Evolutionary conservation across 345 rosid genomes (phyloP).

Genomic region (Noccaea caerulescens): DNA sequence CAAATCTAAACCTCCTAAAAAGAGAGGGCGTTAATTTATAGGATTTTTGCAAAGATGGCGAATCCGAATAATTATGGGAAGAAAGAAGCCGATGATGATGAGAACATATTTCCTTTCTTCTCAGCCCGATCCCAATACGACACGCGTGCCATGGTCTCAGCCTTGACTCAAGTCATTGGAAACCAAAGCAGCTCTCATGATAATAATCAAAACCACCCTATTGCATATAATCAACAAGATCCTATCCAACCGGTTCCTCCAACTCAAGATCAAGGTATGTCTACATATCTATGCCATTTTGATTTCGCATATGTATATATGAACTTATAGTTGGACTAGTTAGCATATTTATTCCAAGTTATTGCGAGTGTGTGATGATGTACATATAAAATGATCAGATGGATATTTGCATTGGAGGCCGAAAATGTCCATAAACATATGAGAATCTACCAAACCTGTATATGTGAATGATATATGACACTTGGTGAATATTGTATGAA

Average conservation of each 20-base stretch:
- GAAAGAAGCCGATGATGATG: constrained; percentile 53
- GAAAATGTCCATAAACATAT: background rate
- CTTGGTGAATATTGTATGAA: constrained; percentile 33
- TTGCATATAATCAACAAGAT: constrained; percentile 36
- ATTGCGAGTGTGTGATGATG: background rate
- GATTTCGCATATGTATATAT: background rate
- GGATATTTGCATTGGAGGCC: background rate
- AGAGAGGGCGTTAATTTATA: background rate
- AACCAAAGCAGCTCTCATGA: constrained; percentile 37
- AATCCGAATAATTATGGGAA: constrained; percentile 60
- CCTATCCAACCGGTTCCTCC: constrained; percentile 36
- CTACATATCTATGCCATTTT: background rate
- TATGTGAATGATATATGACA: constrained; percentile 6
- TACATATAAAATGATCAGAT: background rate
- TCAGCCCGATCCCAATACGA: constrained; percentile 72
- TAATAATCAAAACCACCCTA: constrained; percentile 42
- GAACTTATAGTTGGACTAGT: background rate
- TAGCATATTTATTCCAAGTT: background rate
- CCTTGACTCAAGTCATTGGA: constrained; percentile 73
- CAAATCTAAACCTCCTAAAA: background rate
- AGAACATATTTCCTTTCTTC: constrained; percentile 58
- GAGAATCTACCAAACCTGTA: background rate
- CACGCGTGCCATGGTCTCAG: constrained; percentile 65
- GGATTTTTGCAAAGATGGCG: constrained; percentile 38
- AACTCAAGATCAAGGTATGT: constrained; percentile 43